Conservation (phyloP, 2,329 filamentous ascomycete species). For the Fusarium zealandicum region DNA sequence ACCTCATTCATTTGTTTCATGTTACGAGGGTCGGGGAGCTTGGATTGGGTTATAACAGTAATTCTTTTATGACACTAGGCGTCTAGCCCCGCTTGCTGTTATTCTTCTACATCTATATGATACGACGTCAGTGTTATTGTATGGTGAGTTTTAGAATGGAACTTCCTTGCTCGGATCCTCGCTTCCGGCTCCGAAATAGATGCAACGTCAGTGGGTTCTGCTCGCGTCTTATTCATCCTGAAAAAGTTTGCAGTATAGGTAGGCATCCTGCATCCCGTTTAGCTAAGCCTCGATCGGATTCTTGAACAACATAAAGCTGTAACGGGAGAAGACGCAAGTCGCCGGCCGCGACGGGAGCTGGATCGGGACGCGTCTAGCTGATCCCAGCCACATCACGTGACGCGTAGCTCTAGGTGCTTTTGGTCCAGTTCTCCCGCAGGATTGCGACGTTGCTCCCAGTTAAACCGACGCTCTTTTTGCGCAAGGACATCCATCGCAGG, state of each 20-base stretch:
- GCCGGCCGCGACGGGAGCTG: conserved; percentile 7
- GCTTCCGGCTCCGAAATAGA: conserved; percentile 9
- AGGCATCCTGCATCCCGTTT: background rate
- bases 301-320: background rate
- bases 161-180: conserved; percentile 3
- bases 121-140: background rate
- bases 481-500: conserved; percentile 44
- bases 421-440: conserved; percentile 37
- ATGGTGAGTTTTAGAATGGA: background rate
- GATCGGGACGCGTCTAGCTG: conserved; percentile 30
- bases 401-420: conserved; percentile 29
- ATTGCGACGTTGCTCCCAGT: conserved; percentile 41
- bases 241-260: conserved; percentile 10
- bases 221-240: background rate
- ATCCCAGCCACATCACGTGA: conserved; percentile 37
- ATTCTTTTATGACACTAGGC: background rate
- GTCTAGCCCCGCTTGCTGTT: background rate
- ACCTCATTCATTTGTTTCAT: background rate
- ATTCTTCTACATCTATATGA: background rate
- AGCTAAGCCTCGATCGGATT: background rate
- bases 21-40: no score
- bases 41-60: no score
- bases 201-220: conserved; percentile 12
- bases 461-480: conserved; percentile 38
- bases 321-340: conserved; percentile 4